Conservation (phyloP, 345 rosid genomes). For the Populus nigra region DNA sequence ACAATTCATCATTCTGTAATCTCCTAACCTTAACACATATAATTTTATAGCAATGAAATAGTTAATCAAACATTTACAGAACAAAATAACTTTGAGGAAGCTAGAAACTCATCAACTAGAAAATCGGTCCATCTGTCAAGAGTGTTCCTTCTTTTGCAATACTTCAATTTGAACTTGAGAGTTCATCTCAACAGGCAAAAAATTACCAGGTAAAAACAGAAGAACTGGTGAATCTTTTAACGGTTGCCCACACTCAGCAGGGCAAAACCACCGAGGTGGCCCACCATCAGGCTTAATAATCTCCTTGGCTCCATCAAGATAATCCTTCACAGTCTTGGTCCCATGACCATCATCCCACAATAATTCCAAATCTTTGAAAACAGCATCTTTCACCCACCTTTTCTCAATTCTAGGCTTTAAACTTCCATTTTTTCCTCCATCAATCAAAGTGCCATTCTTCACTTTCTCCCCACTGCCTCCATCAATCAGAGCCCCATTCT, state of each 20-base stretch:
- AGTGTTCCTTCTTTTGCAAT: background rate
- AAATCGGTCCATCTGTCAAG: background rate
- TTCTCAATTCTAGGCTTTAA: constrained; percentile 10
- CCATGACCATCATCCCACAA: constrained; percentile 88
- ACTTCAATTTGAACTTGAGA: background rate
- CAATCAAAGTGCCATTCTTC: background rate
- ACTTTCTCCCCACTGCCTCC: constrained; percentile 22
- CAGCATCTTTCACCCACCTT: constrained; percentile 27
- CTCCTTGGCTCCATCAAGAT: constrained; percentile 47
- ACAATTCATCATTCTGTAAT: background rate
- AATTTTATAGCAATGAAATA: background rate
- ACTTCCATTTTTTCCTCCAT: constrained; percentile 7
- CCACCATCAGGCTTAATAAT: constrained; percentile 68
- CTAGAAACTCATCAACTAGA: background rate
- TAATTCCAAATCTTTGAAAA: constrained; percentile 40
- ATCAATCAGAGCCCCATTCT: constrained; percentile 20
- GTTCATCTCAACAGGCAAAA: background rate
- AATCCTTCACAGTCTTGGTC: constrained; percentile 54
- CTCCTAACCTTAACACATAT: background rate
- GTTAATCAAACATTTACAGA: background rate
- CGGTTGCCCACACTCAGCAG: constrained; percentile 66
- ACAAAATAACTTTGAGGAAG: background rate
- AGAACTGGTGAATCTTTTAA: constrained; percentile 57
- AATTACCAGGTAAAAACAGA: constrained; percentile 70
- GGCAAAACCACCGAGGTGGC: constrained; percentile 81